phyloP scores from a whole-genome alignment of 192 early-diverging fungal species.

The Coemansia sp. region DNA sequence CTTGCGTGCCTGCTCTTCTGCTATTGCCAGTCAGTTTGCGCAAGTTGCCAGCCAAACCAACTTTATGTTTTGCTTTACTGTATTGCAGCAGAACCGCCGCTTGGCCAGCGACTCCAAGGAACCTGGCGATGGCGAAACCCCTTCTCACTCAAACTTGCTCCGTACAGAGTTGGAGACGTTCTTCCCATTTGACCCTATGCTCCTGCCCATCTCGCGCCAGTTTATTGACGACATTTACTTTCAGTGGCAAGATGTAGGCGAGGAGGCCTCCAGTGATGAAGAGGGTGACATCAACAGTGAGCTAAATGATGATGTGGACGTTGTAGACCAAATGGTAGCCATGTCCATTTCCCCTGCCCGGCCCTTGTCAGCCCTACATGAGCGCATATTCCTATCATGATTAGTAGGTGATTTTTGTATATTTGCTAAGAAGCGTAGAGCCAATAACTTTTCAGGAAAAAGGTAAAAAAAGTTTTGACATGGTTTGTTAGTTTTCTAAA shows the following conservation, averaged over 20 bases:
- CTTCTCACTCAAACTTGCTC: conserved; percentile 5
- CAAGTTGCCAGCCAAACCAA: conserved; percentile 71
- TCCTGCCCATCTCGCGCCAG: conserved; percentile 64
- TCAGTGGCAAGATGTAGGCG: conserved; percentile 72
- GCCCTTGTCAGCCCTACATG: conserved; percentile 19
- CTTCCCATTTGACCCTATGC: conserved; percentile 94
- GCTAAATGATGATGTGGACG: conserved; percentile 39
- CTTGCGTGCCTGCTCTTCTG: conserved; percentile 69
- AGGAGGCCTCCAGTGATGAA: conserved; percentile 52
- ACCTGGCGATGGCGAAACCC: background rate
- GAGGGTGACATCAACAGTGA: conserved; percentile 55
- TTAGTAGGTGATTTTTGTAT: background rate
- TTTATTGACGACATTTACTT: conserved; percentile 74
- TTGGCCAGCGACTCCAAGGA: conserved; percentile 6
- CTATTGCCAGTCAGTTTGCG: conserved; percentile 84
- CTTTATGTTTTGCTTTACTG: conserved; percentile 84
- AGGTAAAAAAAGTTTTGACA: too few relatives aligned
- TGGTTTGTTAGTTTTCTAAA: too few relatives aligned
- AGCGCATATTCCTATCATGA: background rate
- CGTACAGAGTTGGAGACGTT: conserved; percentile 67
- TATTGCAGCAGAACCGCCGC: conserved; percentile 64
- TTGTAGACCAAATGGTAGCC: conserved; percentile 36
- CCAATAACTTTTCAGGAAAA: too few relatives aligned
- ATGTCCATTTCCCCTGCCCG: conserved; percentile 47
- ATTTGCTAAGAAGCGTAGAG: background rate